phyloP scores from a whole-genome alignment of 805 yeast genomes.

The Huiozyma sinensis region DNA sequence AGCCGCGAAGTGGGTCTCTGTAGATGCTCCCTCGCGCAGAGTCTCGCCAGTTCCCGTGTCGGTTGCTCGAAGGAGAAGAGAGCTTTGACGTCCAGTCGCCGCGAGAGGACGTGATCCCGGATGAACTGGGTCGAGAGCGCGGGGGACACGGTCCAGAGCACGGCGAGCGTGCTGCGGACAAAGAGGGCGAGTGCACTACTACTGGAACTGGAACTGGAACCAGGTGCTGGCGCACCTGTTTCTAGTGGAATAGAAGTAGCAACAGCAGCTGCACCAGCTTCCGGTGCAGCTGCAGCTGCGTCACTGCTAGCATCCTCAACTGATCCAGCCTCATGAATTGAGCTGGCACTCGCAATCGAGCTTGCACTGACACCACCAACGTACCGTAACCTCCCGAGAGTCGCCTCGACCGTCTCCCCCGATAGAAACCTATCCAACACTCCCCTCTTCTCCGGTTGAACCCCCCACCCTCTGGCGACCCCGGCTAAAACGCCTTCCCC shows the following conservation, averaged over 20 bases:
- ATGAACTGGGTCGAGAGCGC: constrained; percentile 59
- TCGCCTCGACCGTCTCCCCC: constrained; percentile 55
- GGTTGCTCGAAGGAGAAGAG: constrained; percentile 81
- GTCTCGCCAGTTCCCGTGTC: constrained; percentile 65
- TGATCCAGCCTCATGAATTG: too few relatives aligned
- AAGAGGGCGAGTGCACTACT: constrained; percentile 42
- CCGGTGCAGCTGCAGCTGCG: too few relatives aligned
- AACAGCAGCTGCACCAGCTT: too few relatives aligned
- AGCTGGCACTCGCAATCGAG: constrained; percentile 28
- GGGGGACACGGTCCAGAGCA: constrained; percentile 46
- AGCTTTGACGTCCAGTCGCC: constrained; percentile 62
- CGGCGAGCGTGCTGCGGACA: constrained; percentile 77
- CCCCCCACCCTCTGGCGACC: constrained; percentile 79
- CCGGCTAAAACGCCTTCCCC: constrained; percentile 55
- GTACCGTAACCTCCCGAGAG: constrained; percentile 61
- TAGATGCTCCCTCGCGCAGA: constrained; percentile 68
- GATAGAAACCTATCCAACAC: constrained; percentile 56
- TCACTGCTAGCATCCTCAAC: constrained; percentile 9
- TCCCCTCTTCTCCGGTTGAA: constrained; percentile 60
- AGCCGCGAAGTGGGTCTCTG: constrained; percentile 70
- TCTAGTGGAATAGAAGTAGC: too few relatives aligned
- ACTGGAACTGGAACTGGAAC: neutral
- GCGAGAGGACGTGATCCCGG: constrained; percentile 63
- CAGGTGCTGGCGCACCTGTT: too few relatives aligned
- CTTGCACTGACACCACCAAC: constrained; percentile 39